Evolutionary conservation across 2,329 filamentous ascomycete genomes (phyloP).

Genomic region (Neonectria hederae): DNA sequence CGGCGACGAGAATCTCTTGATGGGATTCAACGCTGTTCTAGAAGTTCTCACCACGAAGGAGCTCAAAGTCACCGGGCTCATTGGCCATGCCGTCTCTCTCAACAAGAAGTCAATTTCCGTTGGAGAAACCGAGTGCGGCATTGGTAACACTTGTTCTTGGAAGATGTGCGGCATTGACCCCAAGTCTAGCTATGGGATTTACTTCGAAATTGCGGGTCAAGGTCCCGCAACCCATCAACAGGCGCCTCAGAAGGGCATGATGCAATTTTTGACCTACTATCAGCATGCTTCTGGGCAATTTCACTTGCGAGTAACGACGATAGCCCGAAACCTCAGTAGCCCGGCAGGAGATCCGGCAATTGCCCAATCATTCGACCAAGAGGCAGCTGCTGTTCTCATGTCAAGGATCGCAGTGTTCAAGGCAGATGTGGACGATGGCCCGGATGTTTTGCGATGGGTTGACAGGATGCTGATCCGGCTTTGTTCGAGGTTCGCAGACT

Average conservation of each 20-base stretch:
- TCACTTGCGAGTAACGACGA: slow-evolving; percentile 93
- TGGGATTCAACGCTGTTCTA: slow-evolving; percentile 97
- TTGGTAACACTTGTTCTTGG: slow-evolving; percentile 98
- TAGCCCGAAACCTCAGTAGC: slow-evolving; percentile 89
- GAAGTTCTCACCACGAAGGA: slow-evolving; percentile 98
- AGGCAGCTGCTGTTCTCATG: slow-evolving; percentile 97
- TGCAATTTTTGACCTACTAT: slow-evolving; percentile 98
- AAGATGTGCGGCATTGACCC: slow-evolving; percentile 99
- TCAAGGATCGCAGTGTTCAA: slow-evolving; percentile 99
- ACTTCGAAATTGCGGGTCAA: slow-evolving; percentile 97
- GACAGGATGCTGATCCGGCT: slow-evolving; percentile 97
- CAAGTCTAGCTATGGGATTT: slow-evolving; percentile 90
- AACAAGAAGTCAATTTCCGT: slow-evolving; percentile 99
- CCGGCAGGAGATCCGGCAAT: slow-evolving; percentile 94
- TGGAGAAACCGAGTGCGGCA: slow-evolving; percentile 96
- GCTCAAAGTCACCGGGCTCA: slow-evolving; percentile 95
- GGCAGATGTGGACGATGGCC: slow-evolving; percentile 96
- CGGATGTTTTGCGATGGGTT: slow-evolving; percentile 98
- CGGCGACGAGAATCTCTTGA: slow-evolving; percentile 89
- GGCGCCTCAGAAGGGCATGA: slow-evolving; percentile 89
- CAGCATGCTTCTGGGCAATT: slow-evolving; percentile 97
- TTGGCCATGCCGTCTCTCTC: slow-evolving; percentile 93
- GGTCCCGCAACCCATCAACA: slow-evolving; percentile 88
- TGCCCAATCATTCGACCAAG: slow-evolving; percentile 97
- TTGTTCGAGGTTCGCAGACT: slow-evolving; percentile 96